Evolutionary conservation across 768 basidiomycete species (phyloP).

Genomic region (Mycena albidolilacea): DNA sequence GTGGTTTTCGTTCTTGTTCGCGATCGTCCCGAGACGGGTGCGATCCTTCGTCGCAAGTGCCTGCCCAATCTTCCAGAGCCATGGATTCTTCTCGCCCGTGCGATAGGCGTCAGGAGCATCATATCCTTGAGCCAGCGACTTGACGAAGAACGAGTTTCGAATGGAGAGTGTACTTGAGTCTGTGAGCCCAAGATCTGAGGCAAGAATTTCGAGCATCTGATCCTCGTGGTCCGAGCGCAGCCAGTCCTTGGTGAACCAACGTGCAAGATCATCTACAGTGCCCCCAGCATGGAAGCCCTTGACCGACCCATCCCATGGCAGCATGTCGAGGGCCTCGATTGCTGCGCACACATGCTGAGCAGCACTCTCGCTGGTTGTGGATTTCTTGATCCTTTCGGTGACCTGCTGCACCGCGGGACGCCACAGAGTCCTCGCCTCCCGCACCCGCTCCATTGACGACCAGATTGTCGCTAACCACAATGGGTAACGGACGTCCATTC

Average conservation of each 20-base stretch:
- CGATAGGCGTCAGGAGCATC: slow-evolving; percentile 13
- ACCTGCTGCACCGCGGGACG: too few relatives aligned
- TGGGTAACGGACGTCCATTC: too few relatives aligned
- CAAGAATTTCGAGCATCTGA: slow-evolving; percentile 5
- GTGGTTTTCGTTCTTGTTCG: slow-evolving; percentile 24
- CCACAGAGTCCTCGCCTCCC: too few relatives aligned
- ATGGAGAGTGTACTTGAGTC: slow-evolving; percentile 4
- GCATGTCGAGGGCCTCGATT: too few relatives aligned
- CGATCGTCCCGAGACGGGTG: slow-evolving; percentile 10
- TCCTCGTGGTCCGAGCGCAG: slow-evolving; percentile 18
- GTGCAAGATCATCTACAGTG: background rate
- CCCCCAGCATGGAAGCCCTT: slow-evolving; percentile 19
- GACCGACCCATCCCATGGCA: slow-evolving; percentile 17
- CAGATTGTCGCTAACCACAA: too few relatives aligned
- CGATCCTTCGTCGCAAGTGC: slow-evolving; percentile 21
- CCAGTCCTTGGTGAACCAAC: slow-evolving; percentile 34
- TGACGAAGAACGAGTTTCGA: slow-evolving; percentile 1
- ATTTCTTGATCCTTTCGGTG: too few relatives aligned
- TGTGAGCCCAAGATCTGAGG: slow-evolving; percentile 20
- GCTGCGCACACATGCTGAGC: too few relatives aligned
- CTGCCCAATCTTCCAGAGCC: slow-evolving; percentile 18
- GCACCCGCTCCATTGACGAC: too few relatives aligned
- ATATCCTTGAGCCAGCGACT: slow-evolving; percentile 15
- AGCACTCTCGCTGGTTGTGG: too few relatives aligned
- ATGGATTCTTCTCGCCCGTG: background rate